A percentile compares a stretch with the other conserved stretches of the same genome.
Evolutionary conservation across 345 rosid species (phyloP).

Genomic region (Laguncularia racemosa): DNA sequence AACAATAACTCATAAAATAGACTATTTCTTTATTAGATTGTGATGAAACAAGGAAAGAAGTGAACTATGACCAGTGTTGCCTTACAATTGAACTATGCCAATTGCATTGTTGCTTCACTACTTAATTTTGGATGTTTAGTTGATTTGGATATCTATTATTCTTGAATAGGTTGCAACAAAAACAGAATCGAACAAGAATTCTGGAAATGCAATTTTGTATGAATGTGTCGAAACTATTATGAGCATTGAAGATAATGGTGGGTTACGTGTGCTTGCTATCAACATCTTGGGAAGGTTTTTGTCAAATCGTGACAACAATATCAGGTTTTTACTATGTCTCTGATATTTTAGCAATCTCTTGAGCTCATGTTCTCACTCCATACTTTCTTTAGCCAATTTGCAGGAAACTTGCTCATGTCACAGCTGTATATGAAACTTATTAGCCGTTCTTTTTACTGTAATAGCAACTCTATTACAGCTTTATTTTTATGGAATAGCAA

Average conservation of each 20-base stretch:
- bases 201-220: slow-evolving; percentile 97
- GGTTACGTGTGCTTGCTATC: slow-evolving; percentile 97
- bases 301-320: slow-evolving; percentile 98
- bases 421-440: no score
- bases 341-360: background rate
- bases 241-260: slow-evolving; percentile 95
- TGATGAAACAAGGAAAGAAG: no score
- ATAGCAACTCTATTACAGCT: no score
- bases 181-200: slow-evolving; percentile 96
- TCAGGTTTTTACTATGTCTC: slow-evolving; percentile 44
- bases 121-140: background rate
- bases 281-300: slow-evolving; percentile 95
- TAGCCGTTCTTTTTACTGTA: no score
- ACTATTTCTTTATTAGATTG: no score
- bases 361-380: background rate
- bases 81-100: no score
- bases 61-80: no score
- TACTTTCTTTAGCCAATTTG: no score
- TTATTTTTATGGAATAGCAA: no score
- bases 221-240: slow-evolving; percentile 96
- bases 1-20: no score
- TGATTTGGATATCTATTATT: slow-evolving; percentile 11
- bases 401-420: no score
- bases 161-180: slow-evolving; percentile 84
- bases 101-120: background rate